Base-by-base conservation (phyloP, 768 basidiomycete species). In the Naganishia onofrii region DNA sequence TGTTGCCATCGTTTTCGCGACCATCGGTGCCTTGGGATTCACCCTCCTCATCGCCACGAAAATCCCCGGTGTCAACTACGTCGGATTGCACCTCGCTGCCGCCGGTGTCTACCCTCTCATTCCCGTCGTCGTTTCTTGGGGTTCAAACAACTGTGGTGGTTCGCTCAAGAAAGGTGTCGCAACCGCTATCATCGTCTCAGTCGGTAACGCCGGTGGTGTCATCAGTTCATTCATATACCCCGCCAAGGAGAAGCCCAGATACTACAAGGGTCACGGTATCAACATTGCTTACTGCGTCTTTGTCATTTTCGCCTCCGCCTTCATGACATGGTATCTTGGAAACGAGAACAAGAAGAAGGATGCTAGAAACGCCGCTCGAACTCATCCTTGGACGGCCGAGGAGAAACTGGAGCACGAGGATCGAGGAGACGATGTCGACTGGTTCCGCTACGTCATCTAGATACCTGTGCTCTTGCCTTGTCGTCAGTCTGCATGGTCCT, bases 161-260 rank as follows among this genome's bases (percentile, higher is more conserved):
- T 72, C 72, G 15, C 67, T 75, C 57, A 75, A 75, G 65, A 72
- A 74, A 68, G 74, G 71, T 53, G 69, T 74, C 31, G 74, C 66
- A 17, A 67, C 73, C 34, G 74, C 74, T 29, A 74, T 75, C 60
- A 72, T 74, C 57, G 71, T 76, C 64, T 73, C 72, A 0, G 28
- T 73, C 64, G 74, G 74, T 29, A 76, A 76, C 55, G 69, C 71
- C 23, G 73, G 73, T 42, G 75, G 75, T 63, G 36, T 68, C 55
- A 71, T 76, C 60, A 70, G 70, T 13, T 73, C 72, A 23, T 74
- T 73, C 66, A 70, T 73, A 44, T 76, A 76, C 71, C 75, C 74
- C 15, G 31, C 44, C 3, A 48, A 38, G 1, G 73, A 73, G 63
- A 58, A 65, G 58, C 74, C 74, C 8, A 52, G 60, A 55, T 76